These are phyloP conservation scores for Cudoniella acicularis DNA, from an alignment of 495 filamentous ascomycete genomes.

Conservation along the genomic window DNA sequence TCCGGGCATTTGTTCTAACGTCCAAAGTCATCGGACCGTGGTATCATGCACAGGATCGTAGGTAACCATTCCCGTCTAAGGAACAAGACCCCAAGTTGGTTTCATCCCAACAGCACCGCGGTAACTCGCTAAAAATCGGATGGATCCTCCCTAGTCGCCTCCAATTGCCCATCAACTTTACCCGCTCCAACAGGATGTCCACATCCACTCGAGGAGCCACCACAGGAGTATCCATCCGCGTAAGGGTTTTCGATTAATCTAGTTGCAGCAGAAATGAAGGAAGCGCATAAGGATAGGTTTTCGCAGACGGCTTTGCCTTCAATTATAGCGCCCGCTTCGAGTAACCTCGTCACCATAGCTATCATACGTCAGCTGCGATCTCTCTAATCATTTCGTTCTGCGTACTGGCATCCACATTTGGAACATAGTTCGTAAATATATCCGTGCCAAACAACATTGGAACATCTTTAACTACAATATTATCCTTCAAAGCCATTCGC, in stretches of 20 bases:
- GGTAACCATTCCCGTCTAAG: constrained; percentile 33
- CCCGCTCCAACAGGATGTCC: constrained; percentile 37
- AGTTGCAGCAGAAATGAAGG: constrained; percentile 33
- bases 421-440: constrained; percentile 28
- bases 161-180: constrained; percentile 43
- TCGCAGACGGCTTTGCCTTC: constrained; percentile 40
- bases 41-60: constrained; percentile 37
- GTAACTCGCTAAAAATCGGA: constrained; percentile 41
- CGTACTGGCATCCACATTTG: constrained; percentile 6
- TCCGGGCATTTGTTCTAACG: constrained; percentile 35
- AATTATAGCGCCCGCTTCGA: constrained; percentile 41
- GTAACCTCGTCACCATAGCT: constrained; percentile 37
- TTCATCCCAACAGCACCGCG: constrained; percentile 36
- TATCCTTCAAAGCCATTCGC: constrained; percentile 17
- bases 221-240: constrained; percentile 33
- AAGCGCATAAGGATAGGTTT: constrained; percentile 36
- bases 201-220: constrained; percentile 44
- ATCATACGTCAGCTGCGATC: constrained; percentile 33
- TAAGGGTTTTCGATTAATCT: constrained; percentile 38
- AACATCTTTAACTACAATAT: constrained; percentile 12
- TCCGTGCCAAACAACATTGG: constrained; percentile 17
- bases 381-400: too few relatives aligned
- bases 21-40: constrained; percentile 37
- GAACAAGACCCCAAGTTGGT: constrained; percentile 44
- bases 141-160: constrained; percentile 46